Conservation (phyloP, 129 eudicot genomes). For the Centrapalus pauciflorus region DNA sequence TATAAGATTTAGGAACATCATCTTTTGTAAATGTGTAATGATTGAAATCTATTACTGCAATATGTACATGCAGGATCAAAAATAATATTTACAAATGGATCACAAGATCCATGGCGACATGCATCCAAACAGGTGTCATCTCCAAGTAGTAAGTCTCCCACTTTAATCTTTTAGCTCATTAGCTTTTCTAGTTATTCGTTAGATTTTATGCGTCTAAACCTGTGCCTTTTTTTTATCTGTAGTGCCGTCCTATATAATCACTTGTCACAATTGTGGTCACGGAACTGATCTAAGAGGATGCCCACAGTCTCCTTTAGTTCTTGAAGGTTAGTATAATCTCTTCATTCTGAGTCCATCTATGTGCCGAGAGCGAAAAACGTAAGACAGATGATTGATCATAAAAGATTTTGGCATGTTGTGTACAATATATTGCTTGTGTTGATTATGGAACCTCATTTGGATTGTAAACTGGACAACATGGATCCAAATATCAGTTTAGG, state of each 20-base stretch:
- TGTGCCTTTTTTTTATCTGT: slow-evolving; percentile 9
- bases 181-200: not conserved
- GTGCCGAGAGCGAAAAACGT: no score
- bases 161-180: not conserved
- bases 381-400: not conserved
- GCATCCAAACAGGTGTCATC: slow-evolving; percentile 96
- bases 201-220: slow-evolving; percentile 10
- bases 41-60: slow-evolving; percentile 4
- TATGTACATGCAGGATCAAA: slow-evolving; percentile 66
- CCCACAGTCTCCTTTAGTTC: slow-evolving; percentile 84
- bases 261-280: slow-evolving; percentile 93
- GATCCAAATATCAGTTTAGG: not conserved
- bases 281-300: slow-evolving; percentile 96
- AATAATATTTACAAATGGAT: slow-evolving; percentile 92
- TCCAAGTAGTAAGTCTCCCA: slow-evolving; percentile 52
- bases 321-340: slow-evolving; percentile 60
- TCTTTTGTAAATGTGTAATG: not conserved
- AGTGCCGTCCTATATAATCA: slow-evolving; percentile 88
- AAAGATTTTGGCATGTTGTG: not conserved
- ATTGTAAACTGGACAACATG: not conserved
- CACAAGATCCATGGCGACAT: slow-evolving; percentile 99
- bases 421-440: not conserved
- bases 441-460: not conserved
- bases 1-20: not conserved
- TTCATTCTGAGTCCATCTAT: not conserved